phyloP scores from a whole-genome alignment of 148 eudicot genomes.

The Rhododendron henanense region DNA sequence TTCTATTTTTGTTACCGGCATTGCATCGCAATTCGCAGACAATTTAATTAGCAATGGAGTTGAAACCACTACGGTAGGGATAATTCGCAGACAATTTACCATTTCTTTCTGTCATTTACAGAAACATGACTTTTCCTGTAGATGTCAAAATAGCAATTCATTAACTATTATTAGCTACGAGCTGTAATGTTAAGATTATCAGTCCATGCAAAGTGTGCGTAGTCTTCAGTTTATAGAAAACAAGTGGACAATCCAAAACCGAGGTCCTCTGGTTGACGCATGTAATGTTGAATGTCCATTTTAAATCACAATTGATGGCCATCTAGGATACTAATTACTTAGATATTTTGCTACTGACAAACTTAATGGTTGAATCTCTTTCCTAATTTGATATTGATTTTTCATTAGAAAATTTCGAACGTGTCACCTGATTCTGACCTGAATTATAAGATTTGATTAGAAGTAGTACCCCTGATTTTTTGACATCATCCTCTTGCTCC shows the following conservation, averaged over 20 bases:
- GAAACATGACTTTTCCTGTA: background rate
- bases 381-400: background rate
- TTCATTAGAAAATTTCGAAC: background rate
- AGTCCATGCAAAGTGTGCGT: background rate
- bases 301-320: background rate
- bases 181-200: background rate
- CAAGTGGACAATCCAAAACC: background rate
- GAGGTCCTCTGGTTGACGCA: background rate
- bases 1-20: constrained; percentile 69
- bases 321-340: background rate
- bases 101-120: background rate
- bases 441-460: background rate
- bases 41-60: constrained; percentile 69
- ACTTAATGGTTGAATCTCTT: background rate
- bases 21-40: constrained; percentile 92
- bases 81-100: background rate
- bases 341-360: background rate
- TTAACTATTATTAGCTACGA: background rate
- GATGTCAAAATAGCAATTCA: background rate
- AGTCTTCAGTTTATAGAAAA: background rate
- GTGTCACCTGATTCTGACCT: background rate
- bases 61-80: constrained; percentile 74
- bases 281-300: background rate
- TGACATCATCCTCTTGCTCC: background rate
- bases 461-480: background rate